These are phyloP conservation scores for Linnemannia zychae DNA, from an alignment of 192 early-diverging fungal species.

Conservation along the genomic window DNA sequence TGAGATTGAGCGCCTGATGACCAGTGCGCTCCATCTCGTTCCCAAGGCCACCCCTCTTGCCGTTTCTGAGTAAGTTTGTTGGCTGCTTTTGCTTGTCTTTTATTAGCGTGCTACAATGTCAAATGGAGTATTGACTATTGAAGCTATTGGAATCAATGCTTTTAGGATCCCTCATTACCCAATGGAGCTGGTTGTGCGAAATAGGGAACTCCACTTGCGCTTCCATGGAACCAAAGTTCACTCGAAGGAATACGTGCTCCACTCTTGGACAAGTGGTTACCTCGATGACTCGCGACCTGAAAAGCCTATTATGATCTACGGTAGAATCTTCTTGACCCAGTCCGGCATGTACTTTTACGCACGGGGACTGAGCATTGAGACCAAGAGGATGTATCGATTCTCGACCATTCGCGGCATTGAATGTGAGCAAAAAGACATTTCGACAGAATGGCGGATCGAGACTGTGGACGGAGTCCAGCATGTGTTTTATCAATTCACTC, in stretches of 20 bases:
- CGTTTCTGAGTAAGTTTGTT: slow-evolving; percentile 31
- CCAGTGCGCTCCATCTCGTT: slow-evolving; percentile 45
- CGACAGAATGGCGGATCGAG: slow-evolving; percentile 53
- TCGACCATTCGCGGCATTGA: slow-evolving; percentile 48
- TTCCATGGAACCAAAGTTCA: slow-evolving; percentile 55
- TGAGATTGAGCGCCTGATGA: slow-evolving; percentile 54
- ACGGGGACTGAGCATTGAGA: slow-evolving; percentile 41
- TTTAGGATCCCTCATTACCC: slow-evolving; percentile 50
- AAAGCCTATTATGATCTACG: slow-evolving; percentile 47
- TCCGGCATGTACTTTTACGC: slow-evolving; percentile 58
- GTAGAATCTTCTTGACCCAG: slow-evolving; percentile 47
- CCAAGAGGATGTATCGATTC: slow-evolving; percentile 54
- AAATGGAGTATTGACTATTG: background rate
- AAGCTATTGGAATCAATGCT: background rate
- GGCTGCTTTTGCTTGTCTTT: background rate
- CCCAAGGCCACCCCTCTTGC: slow-evolving; percentile 27
- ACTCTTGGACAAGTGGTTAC: slow-evolving; percentile 57
- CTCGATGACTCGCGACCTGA: slow-evolving; percentile 41
- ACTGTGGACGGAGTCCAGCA: slow-evolving; percentile 46
- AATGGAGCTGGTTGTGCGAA: slow-evolving; percentile 50
- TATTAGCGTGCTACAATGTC: background rate
- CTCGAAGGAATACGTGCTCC: slow-evolving; percentile 51
- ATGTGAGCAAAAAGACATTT: slow-evolving; percentile 56
- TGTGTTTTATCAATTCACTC: slow-evolving; percentile 44
- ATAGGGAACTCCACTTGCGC: slow-evolving; percentile 44